Evolutionary conservation across 331 rosid species (phyloP).

Genomic region (Arachis monticola): DNA sequence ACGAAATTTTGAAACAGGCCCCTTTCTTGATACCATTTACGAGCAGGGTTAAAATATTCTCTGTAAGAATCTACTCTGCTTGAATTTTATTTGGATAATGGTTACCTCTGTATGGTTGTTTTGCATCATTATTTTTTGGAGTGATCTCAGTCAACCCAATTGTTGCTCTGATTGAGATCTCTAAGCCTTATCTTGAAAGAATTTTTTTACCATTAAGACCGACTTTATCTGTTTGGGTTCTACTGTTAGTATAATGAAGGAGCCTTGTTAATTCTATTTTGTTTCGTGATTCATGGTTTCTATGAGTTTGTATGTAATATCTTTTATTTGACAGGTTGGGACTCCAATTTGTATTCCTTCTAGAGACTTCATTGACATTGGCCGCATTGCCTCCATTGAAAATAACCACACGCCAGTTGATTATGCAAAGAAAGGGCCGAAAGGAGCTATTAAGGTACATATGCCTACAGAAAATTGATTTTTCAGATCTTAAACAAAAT

Average conservation of each 20-base stretch:
- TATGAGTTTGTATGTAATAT: too few species aligned
- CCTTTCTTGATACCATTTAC: constrained; percentile 60
- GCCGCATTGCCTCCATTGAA: constrained; percentile 16
- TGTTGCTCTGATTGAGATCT: too few species aligned
- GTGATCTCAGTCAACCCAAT: neutral
- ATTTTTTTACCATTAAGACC: constrained; percentile 44
- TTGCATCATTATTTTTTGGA: constrained; percentile 1
- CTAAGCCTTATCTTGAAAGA: neutral
- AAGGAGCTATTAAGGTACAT: constrained; percentile 41
- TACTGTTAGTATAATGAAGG: too few species aligned
- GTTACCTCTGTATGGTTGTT: neutral
- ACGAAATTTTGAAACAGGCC: constrained; percentile 80
- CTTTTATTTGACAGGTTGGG: too few species aligned
- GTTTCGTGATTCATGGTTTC: too few species aligned
- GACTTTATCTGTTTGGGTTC: constrained; percentile 44
- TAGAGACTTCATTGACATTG: too few species aligned
- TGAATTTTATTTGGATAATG: constrained; percentile 6
- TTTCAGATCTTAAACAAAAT: too few species aligned
- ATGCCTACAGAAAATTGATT: too few species aligned
- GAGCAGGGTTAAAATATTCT: constrained; percentile 56
- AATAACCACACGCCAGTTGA: too few species aligned
- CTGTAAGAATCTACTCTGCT: constrained; percentile 52
- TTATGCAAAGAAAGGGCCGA: too few species aligned
- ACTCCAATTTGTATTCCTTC: too few species aligned
- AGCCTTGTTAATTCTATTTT: too few species aligned